Conservation (phyloP, 139 green algal species). For the Chlorella sp. region DNA sequence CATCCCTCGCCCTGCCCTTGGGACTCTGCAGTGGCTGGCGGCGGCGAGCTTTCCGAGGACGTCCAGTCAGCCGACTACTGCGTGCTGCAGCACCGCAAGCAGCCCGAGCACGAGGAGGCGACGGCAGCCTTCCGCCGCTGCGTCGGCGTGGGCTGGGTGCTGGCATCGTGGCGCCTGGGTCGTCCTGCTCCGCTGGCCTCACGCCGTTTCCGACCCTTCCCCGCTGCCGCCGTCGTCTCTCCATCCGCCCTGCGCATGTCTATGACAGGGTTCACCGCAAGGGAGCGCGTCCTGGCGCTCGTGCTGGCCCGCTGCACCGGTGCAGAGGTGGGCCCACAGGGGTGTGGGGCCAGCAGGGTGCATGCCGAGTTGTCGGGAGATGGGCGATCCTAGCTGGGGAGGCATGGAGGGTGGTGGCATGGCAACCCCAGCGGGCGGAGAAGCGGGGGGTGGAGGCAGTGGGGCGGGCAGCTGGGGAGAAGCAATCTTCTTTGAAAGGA, state of each 20-base stretch:
- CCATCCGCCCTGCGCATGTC: no score
- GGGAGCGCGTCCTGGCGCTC: background rate
- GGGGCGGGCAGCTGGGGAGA: no score
- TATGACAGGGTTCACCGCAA: background rate
- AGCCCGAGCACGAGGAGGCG: background rate
- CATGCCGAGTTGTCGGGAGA: background rate
- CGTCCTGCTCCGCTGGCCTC: background rate
- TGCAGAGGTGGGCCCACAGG: background rate
- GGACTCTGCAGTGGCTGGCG: background rate
- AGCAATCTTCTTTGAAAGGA: no score
- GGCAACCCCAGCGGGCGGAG: no score
- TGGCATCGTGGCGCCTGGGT: background rate
- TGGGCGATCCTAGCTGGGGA: no score
- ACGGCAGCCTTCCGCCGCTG: background rate
- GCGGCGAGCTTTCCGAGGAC: background rate
- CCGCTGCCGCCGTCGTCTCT: background rate
- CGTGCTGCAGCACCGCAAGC: slow-evolving; percentile 19
- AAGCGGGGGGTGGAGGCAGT: no score
- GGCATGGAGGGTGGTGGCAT: no score
- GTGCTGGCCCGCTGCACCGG: background rate
- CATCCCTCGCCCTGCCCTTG: background rate
- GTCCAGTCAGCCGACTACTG: background rate
- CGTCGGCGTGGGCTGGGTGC: background rate
- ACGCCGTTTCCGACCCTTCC: background rate
- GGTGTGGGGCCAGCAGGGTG: no score